Evolutionary conservation across 2,329 filamentous ascomycete genomes (phyloP), one percentile per base, ranked within the genome.

Genomic region (Pseudocercospora eumusae): DNA sequence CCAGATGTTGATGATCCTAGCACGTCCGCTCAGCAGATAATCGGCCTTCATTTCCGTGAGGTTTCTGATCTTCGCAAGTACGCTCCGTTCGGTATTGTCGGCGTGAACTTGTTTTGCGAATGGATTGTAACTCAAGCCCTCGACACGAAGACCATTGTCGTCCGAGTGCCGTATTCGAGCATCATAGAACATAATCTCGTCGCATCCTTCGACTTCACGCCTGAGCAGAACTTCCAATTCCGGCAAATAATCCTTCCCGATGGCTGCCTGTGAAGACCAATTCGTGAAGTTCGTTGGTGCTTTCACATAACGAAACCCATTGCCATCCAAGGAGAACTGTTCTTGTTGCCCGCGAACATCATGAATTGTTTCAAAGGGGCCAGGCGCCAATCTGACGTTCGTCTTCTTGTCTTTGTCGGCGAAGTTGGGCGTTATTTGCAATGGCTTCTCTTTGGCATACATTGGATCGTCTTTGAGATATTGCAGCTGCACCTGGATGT

Each of bases 341-440:
- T 42, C 20, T 36, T 61, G 23, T n/a, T 33, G 21, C 75, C 80
- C 2, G 75, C 81, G 0, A 61, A 71, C 13, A 74, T 74, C n/a
- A 78, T 80, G 1, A 74, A 74, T 59, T 63, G 21, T 65, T 57
- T 72, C 70, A 3, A 45, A 58, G 4, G 61, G 42, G 11, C 67
- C 69, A 10, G 66, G 47, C 10, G 49, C 59, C 10, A 71, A 69
- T 18, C 54, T 57, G 10, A 71, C 68, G 42, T 67, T 71, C 40
- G 63, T 70, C 45, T 60, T 64, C 21, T 56, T 59, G 58, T 68
- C 69, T 20, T 55, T 56, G 57, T 71, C 70, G 21, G 64, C 55
- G 56, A 68, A 69, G 55, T 64, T 67, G 15, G 69, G 71, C 10
- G 69, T 70, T n/a, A 71, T 65, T 52, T 72, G 70, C 2, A 71